Base-by-base conservation (phyloP, 2,329 filamentous ascomycete species). In the Penicillium sp. region DNA sequence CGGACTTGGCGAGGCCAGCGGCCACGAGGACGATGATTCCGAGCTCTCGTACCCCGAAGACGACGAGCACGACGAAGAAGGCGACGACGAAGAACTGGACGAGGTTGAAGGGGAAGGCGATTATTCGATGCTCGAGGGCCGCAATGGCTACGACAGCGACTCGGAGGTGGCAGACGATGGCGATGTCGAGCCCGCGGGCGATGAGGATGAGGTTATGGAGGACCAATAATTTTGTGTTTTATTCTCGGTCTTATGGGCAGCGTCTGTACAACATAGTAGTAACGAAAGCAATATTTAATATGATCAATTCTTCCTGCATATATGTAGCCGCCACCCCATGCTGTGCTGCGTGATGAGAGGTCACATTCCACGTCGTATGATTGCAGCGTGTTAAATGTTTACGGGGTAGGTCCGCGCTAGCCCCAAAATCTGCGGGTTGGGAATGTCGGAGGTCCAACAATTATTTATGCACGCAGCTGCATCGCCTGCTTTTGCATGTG, bases 1-100 rank as follows among this genome's bases (percentile, higher is more conserved):
- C 55, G 63, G 69, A 18, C 65, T 73, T 11, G 70, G 69, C 33
- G 71, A 73, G 49, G 68, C 52, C 21, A 72, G 68, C 51, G 70
- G 64, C 5, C 71, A 73, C n/a, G 70, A 73, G 24, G 71, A 71
- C 7, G 63, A 63, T 16, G 63, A 64, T 18, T 50, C 48, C 28
- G 52, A 55, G 57, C 61, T 47, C 23, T 49, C 48, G 20, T 56
- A 57, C 16, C 55, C 61, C 28, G 46, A 52, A 33, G 54, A 64
- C 28, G 58, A 55, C 26, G 59, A 62, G 47, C 56, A 52, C 16
- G 61, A 61, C n/a, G 64, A 57, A 16, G 65, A 53, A 43, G 55
- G 54, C 53, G 60, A 58, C 20, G 50, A 30, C 18, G 35, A 58
- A 9, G 47, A 30, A 3, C 51, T 50, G 4, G 51, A 38, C 5